These are phyloP conservation scores for Arxiozyma telluris DNA, from an alignment of 1,139 yeast genomes.

Conservation along the genomic window DNA sequence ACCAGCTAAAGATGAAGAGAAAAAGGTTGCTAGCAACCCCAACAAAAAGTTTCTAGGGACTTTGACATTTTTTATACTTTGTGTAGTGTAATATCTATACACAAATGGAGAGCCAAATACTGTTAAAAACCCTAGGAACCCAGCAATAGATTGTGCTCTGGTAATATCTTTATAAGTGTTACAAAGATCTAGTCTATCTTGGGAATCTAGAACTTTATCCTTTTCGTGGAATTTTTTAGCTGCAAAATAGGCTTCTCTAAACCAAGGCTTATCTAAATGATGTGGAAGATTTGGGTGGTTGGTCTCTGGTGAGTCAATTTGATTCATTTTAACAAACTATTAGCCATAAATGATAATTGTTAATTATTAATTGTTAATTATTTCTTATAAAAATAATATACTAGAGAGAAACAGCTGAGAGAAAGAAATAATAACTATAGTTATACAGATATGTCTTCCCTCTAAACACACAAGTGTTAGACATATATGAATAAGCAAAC, in stretches of 20 bases:
- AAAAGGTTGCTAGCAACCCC: slow-evolving; percentile 30
- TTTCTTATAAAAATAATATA: background rate
- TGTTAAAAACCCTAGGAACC: slow-evolving; percentile 31
- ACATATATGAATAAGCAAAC: too few species aligned
- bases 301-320: background rate
- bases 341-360: too few species aligned
- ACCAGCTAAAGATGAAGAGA: slow-evolving; percentile 28
- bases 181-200: slow-evolving; percentile 25
- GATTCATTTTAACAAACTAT: background rate
- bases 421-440: too few species aligned
- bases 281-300: background rate
- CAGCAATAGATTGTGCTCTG: slow-evolving; percentile 23
- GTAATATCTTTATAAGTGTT: slow-evolving; percentile 20
- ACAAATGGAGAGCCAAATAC: slow-evolving; percentile 30
- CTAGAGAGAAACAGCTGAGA: background rate
- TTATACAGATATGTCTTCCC: too few species aligned
- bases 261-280: slow-evolving; percentile 22
- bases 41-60: slow-evolving; percentile 30
- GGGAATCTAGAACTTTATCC: slow-evolving; percentile 23
- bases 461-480: too few species aligned
- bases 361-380: too few species aligned
- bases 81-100: slow-evolving; percentile 25
- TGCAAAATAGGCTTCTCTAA: slow-evolving; percentile 25
- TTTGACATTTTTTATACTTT: slow-evolving; percentile 30
- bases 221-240: slow-evolving; percentile 27